Base-by-base conservation (phyloP, 768 basidiomycete species). In the Hericium alpestre region DNA sequence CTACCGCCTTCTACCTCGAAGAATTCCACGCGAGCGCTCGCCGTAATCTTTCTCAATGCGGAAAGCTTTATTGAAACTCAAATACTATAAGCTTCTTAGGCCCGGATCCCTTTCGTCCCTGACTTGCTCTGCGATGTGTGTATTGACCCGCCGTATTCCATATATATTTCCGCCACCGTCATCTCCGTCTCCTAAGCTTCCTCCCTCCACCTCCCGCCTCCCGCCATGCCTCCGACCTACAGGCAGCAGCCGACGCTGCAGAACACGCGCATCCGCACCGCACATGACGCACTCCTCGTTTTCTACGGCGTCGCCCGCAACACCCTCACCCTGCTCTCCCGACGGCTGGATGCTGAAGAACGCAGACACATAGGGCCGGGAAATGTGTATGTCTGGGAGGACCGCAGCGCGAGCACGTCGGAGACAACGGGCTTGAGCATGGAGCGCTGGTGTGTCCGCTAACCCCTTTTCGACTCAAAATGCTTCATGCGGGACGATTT, bases 341-440 rank as follows among this genome's bases (percentile, higher is more conserved):
- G 86, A 60, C 80, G 89, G 38, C 76, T 91, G 53, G 88, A 90
- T 63, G 81, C 86, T 47, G 84, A 87, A 64, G 89, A 91, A 61
- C 68, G 70, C 60, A 66, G 66, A 37, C 64, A 65, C 76, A 66
- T 87, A 77, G 69, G 79, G 74, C 62, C 84, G 18, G 73, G 71
- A 40, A 65, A 71, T 57, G 76, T 80, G 39, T 80, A 79, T 55
- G 77, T 77, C 53, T 79, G 87, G 88, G 88, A 89, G 71, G 87
- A 89, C 65, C 76, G 87, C 51, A 80, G 81, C 22, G 83, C 86
- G 12, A 81, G 83, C 15, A 81, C 83, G 62, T 79, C 79, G 22
- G 88, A 88, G 68, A 80, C 87, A 13, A 86, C 84, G 2, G 87
- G 87, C 13, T 76, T 88, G 37, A 86, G 87, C 32, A 91, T 91